A percentile compares a stretch with the other conserved stretches of the same genome.
Conservation (phyloP, 306 rosid genomes). For the Gillenia trifoliata region DNA sequence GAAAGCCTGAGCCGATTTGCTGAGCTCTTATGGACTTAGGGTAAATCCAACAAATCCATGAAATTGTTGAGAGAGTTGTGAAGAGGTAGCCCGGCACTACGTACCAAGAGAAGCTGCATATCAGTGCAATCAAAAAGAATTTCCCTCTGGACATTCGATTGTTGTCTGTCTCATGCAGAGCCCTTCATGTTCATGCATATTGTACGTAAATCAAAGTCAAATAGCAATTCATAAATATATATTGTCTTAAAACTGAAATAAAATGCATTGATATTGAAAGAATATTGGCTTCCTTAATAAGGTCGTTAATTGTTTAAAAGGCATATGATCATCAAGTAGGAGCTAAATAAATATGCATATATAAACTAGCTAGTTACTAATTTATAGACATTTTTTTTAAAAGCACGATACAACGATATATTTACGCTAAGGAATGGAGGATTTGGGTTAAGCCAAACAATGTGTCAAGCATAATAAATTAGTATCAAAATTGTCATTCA, state of each 20-base stretch:
- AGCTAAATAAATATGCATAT: too few relatives aligned
- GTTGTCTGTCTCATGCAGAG: conserved; percentile 54
- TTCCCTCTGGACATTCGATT: conserved; percentile 51
- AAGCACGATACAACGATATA: too few relatives aligned
- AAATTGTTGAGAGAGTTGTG: conserved; percentile 39
- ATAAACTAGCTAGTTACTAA: not conserved
- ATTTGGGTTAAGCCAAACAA: too few relatives aligned
- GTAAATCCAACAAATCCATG: conserved; percentile 56
- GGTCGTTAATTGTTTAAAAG: not conserved
- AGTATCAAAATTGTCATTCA: not conserved
- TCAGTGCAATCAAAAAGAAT: conserved; percentile 49
- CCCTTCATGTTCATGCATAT: conserved; percentile 29
- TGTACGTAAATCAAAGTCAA: not conserved
- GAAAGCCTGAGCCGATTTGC: conserved; percentile 55
- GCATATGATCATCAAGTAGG: not conserved
- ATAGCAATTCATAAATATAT: not conserved
- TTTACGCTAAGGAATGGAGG: not conserved
- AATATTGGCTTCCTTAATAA: not conserved
- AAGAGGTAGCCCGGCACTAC: conserved; percentile 57
- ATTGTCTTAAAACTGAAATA: not conserved
- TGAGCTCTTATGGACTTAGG: conserved; percentile 55
- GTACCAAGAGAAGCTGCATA: conserved; percentile 65
- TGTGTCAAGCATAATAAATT: not conserved
- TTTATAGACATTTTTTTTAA: not conserved
- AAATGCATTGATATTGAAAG: not conserved